phyloP scores from a whole-genome alignment of 352 stramenopile species.

The Phytophthora idaei region DNA sequence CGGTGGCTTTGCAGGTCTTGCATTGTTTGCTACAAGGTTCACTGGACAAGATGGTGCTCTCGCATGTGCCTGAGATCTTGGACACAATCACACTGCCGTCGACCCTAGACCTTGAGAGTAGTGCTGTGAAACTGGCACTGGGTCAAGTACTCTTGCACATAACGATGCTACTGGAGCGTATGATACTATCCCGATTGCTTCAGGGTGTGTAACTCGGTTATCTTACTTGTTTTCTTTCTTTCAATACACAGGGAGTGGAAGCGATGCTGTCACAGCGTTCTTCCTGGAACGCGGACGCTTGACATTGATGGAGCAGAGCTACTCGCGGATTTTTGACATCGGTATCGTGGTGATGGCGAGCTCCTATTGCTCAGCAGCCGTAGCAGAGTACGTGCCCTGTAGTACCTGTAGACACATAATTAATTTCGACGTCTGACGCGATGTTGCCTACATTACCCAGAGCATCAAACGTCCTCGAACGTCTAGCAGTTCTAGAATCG shows the following conservation, averaged over 20 bases:
- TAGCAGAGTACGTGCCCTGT: constrained; percentile 17
- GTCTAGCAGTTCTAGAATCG: constrained; percentile 36
- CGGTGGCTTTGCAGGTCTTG: constrained; percentile 55
- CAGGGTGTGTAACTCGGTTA: not conserved
- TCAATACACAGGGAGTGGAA: constrained; percentile 38
- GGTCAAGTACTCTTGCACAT: constrained; percentile 40
- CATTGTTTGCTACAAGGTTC: constrained; percentile 57
- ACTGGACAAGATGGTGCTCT: constrained; percentile 59
- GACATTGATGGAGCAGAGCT: constrained; percentile 43
- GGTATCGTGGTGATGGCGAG: constrained; percentile 34
- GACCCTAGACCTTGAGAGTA: constrained; percentile 56
- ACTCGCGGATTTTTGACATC: constrained; percentile 54
- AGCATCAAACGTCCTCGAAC: constrained; percentile 28
- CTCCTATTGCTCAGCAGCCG: constrained; percentile 23
- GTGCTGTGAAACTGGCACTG: constrained; percentile 38
- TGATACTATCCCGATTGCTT: not conserved
- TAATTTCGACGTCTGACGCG: not conserved
- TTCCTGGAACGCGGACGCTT: constrained; percentile 61
- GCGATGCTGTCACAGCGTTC: constrained; percentile 53
- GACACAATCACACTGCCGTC: constrained; percentile 43
- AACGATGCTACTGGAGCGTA: constrained; percentile 55
- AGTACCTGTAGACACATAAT: not conserved
- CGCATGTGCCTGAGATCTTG: constrained; percentile 62
- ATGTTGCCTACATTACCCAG: constrained; percentile 24
- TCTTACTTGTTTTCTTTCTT: constrained; percentile 10